Evolutionary conservation across 345 rosid genomes (phyloP).

Genomic region (Camelina hispida): DNA sequence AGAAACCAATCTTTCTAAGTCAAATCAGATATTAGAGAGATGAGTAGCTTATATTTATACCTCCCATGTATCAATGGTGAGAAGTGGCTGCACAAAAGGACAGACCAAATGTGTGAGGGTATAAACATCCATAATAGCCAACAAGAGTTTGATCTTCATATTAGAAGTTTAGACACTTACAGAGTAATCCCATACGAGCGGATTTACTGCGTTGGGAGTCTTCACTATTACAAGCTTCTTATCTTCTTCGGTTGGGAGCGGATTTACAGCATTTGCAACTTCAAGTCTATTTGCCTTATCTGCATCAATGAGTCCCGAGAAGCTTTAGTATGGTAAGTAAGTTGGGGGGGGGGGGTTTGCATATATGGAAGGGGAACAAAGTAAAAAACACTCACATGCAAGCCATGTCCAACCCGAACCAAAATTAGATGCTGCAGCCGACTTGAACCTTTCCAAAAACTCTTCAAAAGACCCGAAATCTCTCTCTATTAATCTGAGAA

Average conservation of each 20-base stretch:
- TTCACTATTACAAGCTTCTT: conserved; percentile 79
- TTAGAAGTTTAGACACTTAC: conserved; percentile 51
- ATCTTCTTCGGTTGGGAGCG: conserved; percentile 71
- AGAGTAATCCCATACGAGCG: conserved; percentile 87
- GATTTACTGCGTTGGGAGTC: conserved; percentile 94
- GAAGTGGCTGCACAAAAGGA: conserved; percentile 77
- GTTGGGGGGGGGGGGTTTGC: not conserved
- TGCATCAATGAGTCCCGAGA: conserved; percentile 34
- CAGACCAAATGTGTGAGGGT: conserved; percentile 22
- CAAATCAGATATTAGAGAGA: not conserved
- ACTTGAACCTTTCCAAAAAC: conserved; percentile 59
- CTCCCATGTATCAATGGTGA: conserved; percentile 97
- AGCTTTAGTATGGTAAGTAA: conserved; percentile 11
- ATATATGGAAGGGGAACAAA: conserved; percentile 11
- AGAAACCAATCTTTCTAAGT: conserved; percentile 19
- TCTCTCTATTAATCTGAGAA: conserved; percentile 71
- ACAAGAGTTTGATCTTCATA: not conserved
- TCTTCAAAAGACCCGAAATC: conserved; percentile 82
- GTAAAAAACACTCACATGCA: conserved; percentile 62
- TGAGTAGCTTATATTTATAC: conserved; percentile 44
- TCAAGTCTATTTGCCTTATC: conserved; percentile 82
- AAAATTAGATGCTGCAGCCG: conserved; percentile 81
- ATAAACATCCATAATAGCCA: conserved; percentile 11
- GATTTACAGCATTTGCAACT: conserved; percentile 71
- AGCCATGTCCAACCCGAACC: conserved; percentile 99